These are phyloP conservation scores for Brassica balearica DNA, from an alignment of 441 rosid species.

Conservation along the genomic window DNA sequence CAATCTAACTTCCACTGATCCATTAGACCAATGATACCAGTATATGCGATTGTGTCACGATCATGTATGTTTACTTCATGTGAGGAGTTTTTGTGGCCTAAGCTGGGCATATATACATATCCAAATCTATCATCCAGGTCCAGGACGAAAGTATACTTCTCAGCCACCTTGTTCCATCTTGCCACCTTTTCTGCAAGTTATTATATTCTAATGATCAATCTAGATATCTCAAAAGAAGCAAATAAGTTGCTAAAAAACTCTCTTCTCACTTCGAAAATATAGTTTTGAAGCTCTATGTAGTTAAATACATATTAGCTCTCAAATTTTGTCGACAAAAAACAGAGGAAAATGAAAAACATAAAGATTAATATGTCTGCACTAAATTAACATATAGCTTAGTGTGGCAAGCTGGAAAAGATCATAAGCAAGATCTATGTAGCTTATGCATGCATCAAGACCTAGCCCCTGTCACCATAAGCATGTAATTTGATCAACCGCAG, in stretches of 20 bases:
- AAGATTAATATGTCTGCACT: constrained; percentile 20
- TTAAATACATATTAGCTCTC: neutral
- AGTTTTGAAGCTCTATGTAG: neutral
- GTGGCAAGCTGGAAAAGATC: constrained; percentile 97
- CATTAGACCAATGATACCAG: neutral
- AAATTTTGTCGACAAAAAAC: neutral
- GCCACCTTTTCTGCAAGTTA: neutral
- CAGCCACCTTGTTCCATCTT: neutral
- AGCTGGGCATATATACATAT: neutral
- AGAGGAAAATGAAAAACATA: neutral
- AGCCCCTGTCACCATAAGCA: constrained; percentile 65
- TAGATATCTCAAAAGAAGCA: neutral
- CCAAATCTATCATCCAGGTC: neutral
- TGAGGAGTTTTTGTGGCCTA: neutral
- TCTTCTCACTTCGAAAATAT: neutral
- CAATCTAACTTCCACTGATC: neutral
- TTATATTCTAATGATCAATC: neutral
- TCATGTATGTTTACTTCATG: neutral
- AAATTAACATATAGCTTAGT: constrained; percentile 67
- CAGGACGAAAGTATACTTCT: neutral
- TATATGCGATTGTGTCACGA: neutral
- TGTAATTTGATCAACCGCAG: constrained; percentile 2
- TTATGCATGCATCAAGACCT: constrained; percentile 76
- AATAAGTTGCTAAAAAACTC: neutral
- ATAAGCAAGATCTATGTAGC: constrained; percentile 87